Evolutionary conservation across 192 early-diverging fungal species (phyloP).

Genomic region (Hyaloraphidium curvatum): DNA sequence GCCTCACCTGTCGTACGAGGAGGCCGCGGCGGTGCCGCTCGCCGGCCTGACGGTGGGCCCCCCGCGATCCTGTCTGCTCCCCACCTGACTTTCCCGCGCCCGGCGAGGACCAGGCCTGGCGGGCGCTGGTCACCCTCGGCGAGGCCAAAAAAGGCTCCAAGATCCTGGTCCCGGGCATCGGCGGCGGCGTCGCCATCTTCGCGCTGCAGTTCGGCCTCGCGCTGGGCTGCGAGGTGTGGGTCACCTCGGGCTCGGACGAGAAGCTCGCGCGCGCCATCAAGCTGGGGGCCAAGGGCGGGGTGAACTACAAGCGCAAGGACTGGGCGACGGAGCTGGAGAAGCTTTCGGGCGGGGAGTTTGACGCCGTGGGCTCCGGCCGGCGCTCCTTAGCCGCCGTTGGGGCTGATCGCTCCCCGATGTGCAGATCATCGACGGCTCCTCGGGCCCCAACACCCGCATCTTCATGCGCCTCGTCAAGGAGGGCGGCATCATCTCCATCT

Average conservation of each 20-base stretch:
- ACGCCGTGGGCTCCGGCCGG: background rate
- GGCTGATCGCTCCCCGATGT: background rate
- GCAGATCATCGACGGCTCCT: conserved; percentile 41
- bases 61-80: background rate
- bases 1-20: conserved; percentile 29
- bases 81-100: background rate
- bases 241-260: conserved; percentile 38
- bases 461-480: conserved; percentile 14
- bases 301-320: conserved; percentile 31
- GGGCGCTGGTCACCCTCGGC: conserved; percentile 41
- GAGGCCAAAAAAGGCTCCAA: conserved; percentile 22
- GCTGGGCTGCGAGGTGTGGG: conserved; percentile 45
- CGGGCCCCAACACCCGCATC: background rate
- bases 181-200: conserved; percentile 50
- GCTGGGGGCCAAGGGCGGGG: conserved; percentile 46
- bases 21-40: conserved; percentile 48
- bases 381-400: background rate
- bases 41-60: conserved; percentile 30
- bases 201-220: conserved; percentile 44
- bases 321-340: conserved; percentile 1
- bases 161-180: conserved; percentile 32
- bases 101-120: conserved; percentile 9
- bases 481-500: conserved; percentile 35
- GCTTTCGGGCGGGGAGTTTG: background rate
- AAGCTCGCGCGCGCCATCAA: conserved; percentile 38